Evolutionary conservation across 306 rosid genomes (phyloP), one percentile per base, ranked within the genome.

Genomic region (Sicyos baderoa): DNA sequence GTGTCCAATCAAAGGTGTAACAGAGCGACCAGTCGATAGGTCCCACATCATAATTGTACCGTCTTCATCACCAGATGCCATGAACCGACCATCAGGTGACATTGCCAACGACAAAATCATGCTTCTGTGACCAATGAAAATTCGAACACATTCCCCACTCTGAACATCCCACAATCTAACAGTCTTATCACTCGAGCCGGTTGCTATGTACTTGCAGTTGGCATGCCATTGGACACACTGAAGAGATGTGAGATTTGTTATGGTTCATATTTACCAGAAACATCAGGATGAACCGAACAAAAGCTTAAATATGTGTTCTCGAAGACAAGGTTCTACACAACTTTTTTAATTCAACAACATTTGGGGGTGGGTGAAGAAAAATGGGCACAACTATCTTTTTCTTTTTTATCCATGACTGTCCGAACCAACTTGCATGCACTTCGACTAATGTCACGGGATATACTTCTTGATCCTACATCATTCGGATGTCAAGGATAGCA

Each of bases 21-120:
- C 85, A 74, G 90, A 90, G 50, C 89, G 87, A 22, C 99, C 97
- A 17, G 84, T 88, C 44, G 97, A 94, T 58, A 94, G 95, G 75
- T 94, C 97, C 99, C 99, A 88, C 95, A 85, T 90, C 96, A 94
- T 90, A 72, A 94, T 88, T 37, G 90, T 78, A 7, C 99, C 99
- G 11, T 94, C 99, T 84, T 94, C 99, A 71, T 90, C 95, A 48
- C 95, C 96, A 32, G 97, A 94, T 56, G 99, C 97, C 94, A 90
- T 86, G 72, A 85, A 88, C 32, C 89, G 88, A 69, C 99, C 99
- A 60, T 94, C 99, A 64, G 96, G 90, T 57, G 99, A 94, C 99
- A 90, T 88, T 71, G 96, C 88, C 83, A 94, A 72, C 22, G 97
- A 74, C 78, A 90, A 78, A 72, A 94, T 76, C 99, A 90, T 90